Conservation (phyloP, 805 yeast species). For the Schwanniomyces occidentalis region DNA sequence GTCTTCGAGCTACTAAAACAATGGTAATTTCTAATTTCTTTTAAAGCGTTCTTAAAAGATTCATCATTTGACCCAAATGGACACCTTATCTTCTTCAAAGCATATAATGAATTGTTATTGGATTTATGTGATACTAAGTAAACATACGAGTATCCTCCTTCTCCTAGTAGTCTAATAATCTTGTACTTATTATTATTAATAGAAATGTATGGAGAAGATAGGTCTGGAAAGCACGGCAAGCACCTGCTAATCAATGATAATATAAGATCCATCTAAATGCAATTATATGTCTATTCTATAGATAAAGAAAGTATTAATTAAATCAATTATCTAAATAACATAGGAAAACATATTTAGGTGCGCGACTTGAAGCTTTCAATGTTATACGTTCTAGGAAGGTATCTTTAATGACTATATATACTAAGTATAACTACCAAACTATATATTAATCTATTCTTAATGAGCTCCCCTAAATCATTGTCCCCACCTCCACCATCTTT, state of each 20-base stretch:
- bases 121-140: conserved; percentile 63
- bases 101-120: conserved; percentile 52
- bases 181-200: conserved; percentile 64
- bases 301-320: too few species aligned
- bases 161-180: conserved; percentile 76
- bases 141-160: conserved; percentile 87
- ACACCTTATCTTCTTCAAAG: conserved; percentile 83
- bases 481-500: conserved; percentile 5
- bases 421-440: too few species aligned
- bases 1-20: conserved; percentile 54
- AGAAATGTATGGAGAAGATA: conserved; percentile 53
- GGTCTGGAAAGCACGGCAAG: conserved; percentile 46
- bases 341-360: too few species aligned
- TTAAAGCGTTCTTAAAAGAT: conserved; percentile 58
- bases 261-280: conserved; percentile 21
- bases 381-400: too few species aligned
- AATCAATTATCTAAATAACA: too few species aligned
- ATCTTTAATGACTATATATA: too few species aligned
- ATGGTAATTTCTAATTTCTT: conserved; percentile 74
- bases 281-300: too few species aligned
- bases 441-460: not conserved
- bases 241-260: conserved; percentile 28
- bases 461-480: conserved; percentile 5
- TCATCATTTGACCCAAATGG: conserved; percentile 82
- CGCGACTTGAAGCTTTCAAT: too few species aligned